A percentile compares a stretch with the other conserved stretches of the same genome.
These are phyloP conservation scores for Monilinia fructigena DNA, from an alignment of 2,329 filamentous ascomycete genomes.

Conservation along the genomic window DNA sequence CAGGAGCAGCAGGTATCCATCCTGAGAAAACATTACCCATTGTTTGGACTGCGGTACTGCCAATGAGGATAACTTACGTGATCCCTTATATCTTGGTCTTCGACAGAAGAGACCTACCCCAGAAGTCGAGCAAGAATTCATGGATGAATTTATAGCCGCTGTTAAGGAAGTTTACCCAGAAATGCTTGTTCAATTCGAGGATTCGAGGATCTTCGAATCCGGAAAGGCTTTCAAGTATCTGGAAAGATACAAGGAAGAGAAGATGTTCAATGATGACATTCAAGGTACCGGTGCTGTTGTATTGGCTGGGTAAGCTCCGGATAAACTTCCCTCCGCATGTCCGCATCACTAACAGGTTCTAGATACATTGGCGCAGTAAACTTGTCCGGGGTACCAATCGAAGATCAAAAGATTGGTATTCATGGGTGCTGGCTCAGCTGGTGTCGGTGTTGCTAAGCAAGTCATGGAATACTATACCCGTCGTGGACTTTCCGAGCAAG, in stretches of 20 bases:
- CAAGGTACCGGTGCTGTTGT: constrained; percentile 97
- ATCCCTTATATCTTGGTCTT: constrained; percentile 84
- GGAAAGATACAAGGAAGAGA: constrained; percentile 86
- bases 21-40: constrained; percentile 78
- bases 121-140: constrained; percentile 81
- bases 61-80: constrained; percentile 64
- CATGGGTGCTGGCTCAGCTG: constrained; percentile 91
- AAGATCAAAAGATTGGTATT: constrained; percentile 93
- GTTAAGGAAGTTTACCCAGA: constrained; percentile 69
- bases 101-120: constrained; percentile 76
- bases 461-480: constrained; percentile 96
- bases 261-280: constrained; percentile 98
- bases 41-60: constrained; percentile 66
- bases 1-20: constrained; percentile 89
- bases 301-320: constrained; percentile 64
- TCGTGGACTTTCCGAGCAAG: constrained; percentile 82
- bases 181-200: constrained; percentile 86
- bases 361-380: constrained; percentile 72
- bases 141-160: constrained; percentile 97
- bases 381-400: constrained; percentile 77
- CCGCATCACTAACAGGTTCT: constrained; percentile 7
- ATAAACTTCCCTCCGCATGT: not conserved
- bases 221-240: constrained; percentile 87
- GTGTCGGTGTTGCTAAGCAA: constrained; percentile 96
- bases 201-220: constrained; percentile 98